Evolutionary conservation across 805 yeast genomes (phyloP).

Genomic region (Grigorovia yakushimaensis): DNA sequence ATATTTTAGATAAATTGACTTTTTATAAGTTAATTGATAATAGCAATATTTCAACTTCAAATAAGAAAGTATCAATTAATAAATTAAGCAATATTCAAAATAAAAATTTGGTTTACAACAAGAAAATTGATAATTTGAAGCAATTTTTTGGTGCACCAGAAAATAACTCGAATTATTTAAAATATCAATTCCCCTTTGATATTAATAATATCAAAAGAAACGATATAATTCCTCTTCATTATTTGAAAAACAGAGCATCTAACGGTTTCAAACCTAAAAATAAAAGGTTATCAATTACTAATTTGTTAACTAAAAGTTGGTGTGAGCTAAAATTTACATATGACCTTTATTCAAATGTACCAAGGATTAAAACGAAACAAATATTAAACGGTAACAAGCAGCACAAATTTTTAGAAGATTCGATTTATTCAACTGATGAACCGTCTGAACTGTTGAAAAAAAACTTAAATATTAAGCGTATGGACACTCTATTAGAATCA

Average conservation of each 20-base stretch:
- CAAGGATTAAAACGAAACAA: constrained; percentile 28
- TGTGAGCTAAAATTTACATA: constrained; percentile 56
- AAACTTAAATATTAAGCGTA: constrained; percentile 10
- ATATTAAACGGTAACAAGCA: constrained; percentile 39
- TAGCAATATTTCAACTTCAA: background rate
- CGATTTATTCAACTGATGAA: constrained; percentile 32
- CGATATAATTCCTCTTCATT: background rate
- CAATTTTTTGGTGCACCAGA: constrained; percentile 12
- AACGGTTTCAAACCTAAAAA: background rate
- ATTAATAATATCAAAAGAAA: background rate
- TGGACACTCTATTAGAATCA: constrained; percentile 19
- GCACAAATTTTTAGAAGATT: constrained; percentile 40
- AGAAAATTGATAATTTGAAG: background rate
- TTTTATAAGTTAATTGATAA: background rate
- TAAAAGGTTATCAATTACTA: constrained; percentile 39
- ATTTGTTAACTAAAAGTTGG: constrained; percentile 49
- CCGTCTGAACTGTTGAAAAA: constrained; percentile 11
- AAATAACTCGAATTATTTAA: constrained; percentile 9
- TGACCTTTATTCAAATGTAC: constrained; percentile 39
- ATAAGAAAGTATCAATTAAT: background rate
- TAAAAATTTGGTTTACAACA: no score
- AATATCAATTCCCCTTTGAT: constrained; percentile 10
- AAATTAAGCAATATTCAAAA: background rate
- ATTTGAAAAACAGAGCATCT: constrained; percentile 2
- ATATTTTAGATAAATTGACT: background rate